These are phyloP conservation scores for Cryptococcus neoformans DNA, from an alignment of 1,284 basidiomycete species.

Conservation along the genomic window DNA sequence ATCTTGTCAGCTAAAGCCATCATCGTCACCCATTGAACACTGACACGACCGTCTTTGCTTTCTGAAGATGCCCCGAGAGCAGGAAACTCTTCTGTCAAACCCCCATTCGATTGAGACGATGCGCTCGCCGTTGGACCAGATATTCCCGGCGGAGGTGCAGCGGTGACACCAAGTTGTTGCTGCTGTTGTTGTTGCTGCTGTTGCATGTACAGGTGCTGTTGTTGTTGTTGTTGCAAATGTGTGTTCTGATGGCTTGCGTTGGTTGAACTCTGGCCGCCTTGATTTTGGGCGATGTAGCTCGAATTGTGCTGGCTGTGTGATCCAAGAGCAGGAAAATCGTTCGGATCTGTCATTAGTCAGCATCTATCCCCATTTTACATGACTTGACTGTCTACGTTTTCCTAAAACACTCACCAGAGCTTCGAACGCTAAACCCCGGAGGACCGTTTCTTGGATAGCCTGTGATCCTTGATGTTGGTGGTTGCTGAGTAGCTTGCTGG, in stretches of 20 bases:
- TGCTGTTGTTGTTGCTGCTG: constrained; percentile 25
- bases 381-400: neutral
- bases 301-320: constrained; percentile 29
- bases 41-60: constrained; percentile 27
- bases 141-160: constrained; percentile 47
- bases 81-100: constrained; percentile 44
- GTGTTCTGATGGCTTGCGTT: constrained; percentile 34
- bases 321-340: constrained; percentile 46
- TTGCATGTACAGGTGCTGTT: constrained; percentile 44
- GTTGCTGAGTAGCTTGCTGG: constrained; percentile 31
- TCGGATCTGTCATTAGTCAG: constrained; percentile 26
- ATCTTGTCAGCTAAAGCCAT: constrained; percentile 1
- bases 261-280: constrained; percentile 24
- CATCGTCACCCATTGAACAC: neutral
- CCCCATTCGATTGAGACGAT: constrained; percentile 10
- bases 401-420: constrained; percentile 15
- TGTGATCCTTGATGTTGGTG: constrained; percentile 16
- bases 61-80: constrained; percentile 34
- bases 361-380: too few species aligned
- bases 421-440: constrained; percentile 38
- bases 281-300: constrained; percentile 39
- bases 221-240: constrained; percentile 27
- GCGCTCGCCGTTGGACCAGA: constrained; percentile 25
- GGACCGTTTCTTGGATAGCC: constrained; percentile 33
- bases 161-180: constrained; percentile 25